Evolutionary conservation across 352 stramenopile genomes (phyloP), one percentile per base, ranked within the genome.

Genomic region (Phytophthora pistaciae): DNA sequence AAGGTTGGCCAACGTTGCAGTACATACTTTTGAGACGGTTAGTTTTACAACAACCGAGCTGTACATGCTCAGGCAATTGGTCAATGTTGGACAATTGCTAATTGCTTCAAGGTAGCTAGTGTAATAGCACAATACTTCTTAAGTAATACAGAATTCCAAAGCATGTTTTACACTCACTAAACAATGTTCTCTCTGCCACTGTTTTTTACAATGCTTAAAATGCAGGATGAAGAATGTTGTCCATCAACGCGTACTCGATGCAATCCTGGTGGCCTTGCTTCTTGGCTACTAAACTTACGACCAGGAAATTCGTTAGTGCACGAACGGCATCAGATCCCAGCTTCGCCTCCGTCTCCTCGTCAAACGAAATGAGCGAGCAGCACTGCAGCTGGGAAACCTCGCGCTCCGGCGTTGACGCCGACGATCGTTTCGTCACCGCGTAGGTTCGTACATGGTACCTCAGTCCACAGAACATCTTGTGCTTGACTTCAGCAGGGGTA

Each of bases 231-330:
- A 31, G 27, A 31, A 8, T 8, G 27, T 23, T 85, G n/a, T 77
- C 73, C 25, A 80, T 57, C 16, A 84, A 72, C 18, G 75, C 66
- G 25, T 75, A 66, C 31, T 75, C 68, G 25, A 75, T 75, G 48
- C 54, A 74, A 29, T 65, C 55, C 13, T 70, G 67, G 38, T 74
- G 60, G 5, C 54, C 56, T 60, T 72, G 68, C 68, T 68, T 75
- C 31, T 75, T 75, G 1, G 57, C 50, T 18, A 56, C 68, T 33
- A 67, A 64, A 21, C 57, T 68, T 4, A 40, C 55, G 27, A 71
- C 62, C 5, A 72, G 52, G 44, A 75, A 75, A 36, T 72, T 75
- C 3, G 50, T 67, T 16, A 75, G 63, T 14, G 63, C 62, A 23
- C 40, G 29, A n/a, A 74, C 57, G 31, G 55, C 55, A 38, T 74